Evolutionary conservation across 345 rosid genomes (phyloP).

Genomic region (Crucihimalaya himalaica): DNA sequence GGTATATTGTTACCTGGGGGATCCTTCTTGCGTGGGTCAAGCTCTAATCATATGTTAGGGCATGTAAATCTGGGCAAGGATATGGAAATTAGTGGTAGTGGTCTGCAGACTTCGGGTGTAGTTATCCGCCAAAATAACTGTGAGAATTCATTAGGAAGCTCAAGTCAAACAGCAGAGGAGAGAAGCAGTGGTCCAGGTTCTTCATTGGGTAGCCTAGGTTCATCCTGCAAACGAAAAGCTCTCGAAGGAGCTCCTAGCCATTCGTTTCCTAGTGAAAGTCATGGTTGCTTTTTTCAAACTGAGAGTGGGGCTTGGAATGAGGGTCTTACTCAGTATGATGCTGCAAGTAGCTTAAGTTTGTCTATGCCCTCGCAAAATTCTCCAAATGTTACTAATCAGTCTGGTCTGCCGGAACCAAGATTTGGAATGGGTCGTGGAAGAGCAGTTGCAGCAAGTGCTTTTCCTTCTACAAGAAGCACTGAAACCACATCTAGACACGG

Average conservation of each 20-base stretch:
- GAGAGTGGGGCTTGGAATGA: slow-evolving; percentile 52
- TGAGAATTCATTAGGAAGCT: slow-evolving; percentile 56
- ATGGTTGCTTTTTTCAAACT: slow-evolving; percentile 59
- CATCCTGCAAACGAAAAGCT: slow-evolving; percentile 88
- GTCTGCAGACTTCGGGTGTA: slow-evolving; percentile 41
- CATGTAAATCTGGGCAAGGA: slow-evolving; percentile 45
- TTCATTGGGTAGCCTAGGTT: slow-evolving; percentile 62
- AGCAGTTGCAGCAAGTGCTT: slow-evolving; percentile 43
- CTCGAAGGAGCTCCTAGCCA: slow-evolving; percentile 82
- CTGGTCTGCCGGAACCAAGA: slow-evolving; percentile 53
- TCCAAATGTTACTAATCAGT: slow-evolving; percentile 38
- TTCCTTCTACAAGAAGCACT: slow-evolving; percentile 53
- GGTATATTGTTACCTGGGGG: slow-evolving; percentile 21
- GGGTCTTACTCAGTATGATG: slow-evolving; percentile 44
- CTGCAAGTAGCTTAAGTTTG: slow-evolving; percentile 65
- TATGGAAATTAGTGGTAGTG: slow-evolving; percentile 43
- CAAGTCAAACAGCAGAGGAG: slow-evolving; percentile 58
- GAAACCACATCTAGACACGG: slow-evolving; percentile 49
- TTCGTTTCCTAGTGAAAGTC: slow-evolving; percentile 57
- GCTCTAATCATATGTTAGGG: slow-evolving; percentile 43
- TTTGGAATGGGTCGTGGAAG: slow-evolving; percentile 54
- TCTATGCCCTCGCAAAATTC: slow-evolving; percentile 53
- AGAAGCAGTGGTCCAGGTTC: slow-evolving; percentile 54
- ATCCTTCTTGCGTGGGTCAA: slow-evolving; percentile 52
- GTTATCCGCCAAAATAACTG: slow-evolving; percentile 37